phyloP scores from a whole-genome alignment of 2,329 filamentous ascomycete genomes.

The Acrocalymma vagum region DNA sequence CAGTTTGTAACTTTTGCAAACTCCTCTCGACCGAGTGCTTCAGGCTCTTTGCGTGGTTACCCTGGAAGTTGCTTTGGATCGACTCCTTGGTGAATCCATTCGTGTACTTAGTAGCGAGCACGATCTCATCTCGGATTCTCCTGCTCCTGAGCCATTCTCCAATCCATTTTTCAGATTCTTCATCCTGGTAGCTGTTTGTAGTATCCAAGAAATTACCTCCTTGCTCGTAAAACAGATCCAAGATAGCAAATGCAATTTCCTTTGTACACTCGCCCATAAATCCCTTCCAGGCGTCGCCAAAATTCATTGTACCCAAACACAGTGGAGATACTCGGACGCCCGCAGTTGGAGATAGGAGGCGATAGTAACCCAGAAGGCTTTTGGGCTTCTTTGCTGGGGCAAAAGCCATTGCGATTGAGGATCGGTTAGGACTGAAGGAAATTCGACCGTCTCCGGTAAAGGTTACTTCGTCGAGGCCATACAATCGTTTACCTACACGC shows the following conservation, averaged over 20 bases:
- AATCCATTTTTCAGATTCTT: slow-evolving; percentile 52
- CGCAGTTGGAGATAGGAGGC: slow-evolving; percentile 58
- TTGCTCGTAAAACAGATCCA: slow-evolving; percentile 72
- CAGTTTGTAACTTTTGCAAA: slow-evolving; percentile 55
- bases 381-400: no score
- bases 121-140: slow-evolving; percentile 48
- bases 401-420: no score
- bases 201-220: slow-evolving; percentile 81
- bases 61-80: slow-evolving; percentile 31
- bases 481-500: no score
- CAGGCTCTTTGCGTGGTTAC: slow-evolving; percentile 36
- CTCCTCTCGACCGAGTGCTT: slow-evolving; percentile 24
- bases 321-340: slow-evolving; percentile 60
- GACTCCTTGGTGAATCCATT: slow-evolving; percentile 40
- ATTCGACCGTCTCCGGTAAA: no score
- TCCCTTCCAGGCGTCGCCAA: slow-evolving; percentile 55
- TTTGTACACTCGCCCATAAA: slow-evolving; percentile 63
- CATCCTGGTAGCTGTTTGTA: slow-evolving; percentile 49
- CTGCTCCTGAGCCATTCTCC: slow-evolving; percentile 53
- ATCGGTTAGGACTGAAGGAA: no score
- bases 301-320: slow-evolving; percentile 61
- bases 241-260: slow-evolving; percentile 68
- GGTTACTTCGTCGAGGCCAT: no score
- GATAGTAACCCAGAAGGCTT: slow-evolving; percentile 58
- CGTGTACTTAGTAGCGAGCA: slow-evolving; percentile 51